phyloP scores from a whole-genome alignment of 139 green algal genomes.

The Picochlorum sp. region DNA sequence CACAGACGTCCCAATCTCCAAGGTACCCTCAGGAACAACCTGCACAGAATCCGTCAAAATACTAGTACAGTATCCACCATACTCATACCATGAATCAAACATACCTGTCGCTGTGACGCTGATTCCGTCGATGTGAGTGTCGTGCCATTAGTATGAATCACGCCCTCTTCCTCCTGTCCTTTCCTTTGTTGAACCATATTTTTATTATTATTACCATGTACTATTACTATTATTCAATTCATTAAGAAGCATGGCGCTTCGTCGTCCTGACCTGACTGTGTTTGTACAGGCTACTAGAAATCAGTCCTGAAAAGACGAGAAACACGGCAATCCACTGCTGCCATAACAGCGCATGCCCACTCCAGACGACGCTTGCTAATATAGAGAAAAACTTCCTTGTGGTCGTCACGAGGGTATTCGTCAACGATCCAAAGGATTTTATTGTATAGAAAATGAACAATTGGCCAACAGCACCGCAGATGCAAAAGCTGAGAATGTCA shows the following conservation, averaged over 20 bases:
- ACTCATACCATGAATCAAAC: too few species aligned
- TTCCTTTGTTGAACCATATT: slow-evolving; percentile 6
- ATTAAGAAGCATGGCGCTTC: too few species aligned
- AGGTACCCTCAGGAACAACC: background rate
- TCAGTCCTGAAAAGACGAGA: slow-evolving; percentile 85
- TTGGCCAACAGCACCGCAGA: slow-evolving; percentile 89
- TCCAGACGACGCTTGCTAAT: slow-evolving; percentile 64
- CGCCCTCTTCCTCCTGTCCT: too few species aligned
- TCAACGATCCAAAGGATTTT: slow-evolving; percentile 79
- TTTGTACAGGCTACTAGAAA: slow-evolving; percentile 14
- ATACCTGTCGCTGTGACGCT: too few species aligned
- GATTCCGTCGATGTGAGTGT: too few species aligned
- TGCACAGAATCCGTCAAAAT: background rate
- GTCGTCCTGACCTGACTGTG: background rate
- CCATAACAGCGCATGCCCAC: slow-evolving; percentile 60
- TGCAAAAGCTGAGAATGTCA: slow-evolving; percentile 84
- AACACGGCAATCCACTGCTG: slow-evolving; percentile 84
- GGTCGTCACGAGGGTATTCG: slow-evolving; percentile 88
- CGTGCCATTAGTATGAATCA: too few species aligned
- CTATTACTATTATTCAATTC: too few species aligned
- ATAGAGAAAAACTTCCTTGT: slow-evolving; percentile 99
- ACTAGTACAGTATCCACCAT: too few species aligned
- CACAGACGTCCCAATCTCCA: slow-evolving; percentile 14
- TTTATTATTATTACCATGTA: slow-evolving; percentile 23
- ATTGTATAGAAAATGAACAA: slow-evolving; percentile 98